These are phyloP conservation scores for Ophiorrhiza pumila DNA, from an alignment of 257 asterid species.

Conservation along the genomic window DNA sequence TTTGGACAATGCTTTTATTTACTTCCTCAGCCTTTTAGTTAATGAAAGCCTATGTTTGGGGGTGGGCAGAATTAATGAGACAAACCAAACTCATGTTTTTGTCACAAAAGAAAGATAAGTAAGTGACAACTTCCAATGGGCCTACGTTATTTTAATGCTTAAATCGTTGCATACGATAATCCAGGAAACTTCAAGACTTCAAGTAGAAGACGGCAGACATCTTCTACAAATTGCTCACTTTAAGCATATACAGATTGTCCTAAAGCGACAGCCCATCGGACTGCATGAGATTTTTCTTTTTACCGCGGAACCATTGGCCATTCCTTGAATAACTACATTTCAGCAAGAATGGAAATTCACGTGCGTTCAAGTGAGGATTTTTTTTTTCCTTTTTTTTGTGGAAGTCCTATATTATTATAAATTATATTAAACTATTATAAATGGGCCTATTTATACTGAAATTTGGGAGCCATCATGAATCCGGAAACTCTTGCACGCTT, in stretches of 20 bases:
- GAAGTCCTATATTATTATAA: no score
- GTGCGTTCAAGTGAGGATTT: no score
- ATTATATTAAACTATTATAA: no score
- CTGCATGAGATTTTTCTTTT: neutral
- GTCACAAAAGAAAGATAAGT: slow-evolving; percentile 6
- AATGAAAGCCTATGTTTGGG: neutral
- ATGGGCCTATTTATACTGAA: no score
- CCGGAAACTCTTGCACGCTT: no score
- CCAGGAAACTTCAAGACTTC: slow-evolving; percentile 12
- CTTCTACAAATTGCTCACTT: neutral
- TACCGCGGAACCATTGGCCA: no score
- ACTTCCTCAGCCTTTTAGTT: neutral
- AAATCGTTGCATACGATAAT: no score
- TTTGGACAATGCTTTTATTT: neutral
- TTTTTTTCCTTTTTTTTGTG: no score
- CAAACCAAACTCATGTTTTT: slow-evolving; percentile 11
- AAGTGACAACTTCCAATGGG: slow-evolving; percentile 6
- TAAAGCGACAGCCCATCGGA: slow-evolving; percentile 15
- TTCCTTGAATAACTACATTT: no score
- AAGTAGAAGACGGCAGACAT: slow-evolving; percentile 1
- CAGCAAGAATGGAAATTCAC: no score
- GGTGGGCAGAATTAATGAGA: slow-evolving; percentile 16
- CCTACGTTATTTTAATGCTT: neutral
- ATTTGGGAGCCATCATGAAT: no score
- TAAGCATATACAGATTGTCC: slow-evolving; percentile 6